Base-by-base conservation (phyloP, 2,329 filamentous ascomycete species). In the Cadophora sp. region DNA sequence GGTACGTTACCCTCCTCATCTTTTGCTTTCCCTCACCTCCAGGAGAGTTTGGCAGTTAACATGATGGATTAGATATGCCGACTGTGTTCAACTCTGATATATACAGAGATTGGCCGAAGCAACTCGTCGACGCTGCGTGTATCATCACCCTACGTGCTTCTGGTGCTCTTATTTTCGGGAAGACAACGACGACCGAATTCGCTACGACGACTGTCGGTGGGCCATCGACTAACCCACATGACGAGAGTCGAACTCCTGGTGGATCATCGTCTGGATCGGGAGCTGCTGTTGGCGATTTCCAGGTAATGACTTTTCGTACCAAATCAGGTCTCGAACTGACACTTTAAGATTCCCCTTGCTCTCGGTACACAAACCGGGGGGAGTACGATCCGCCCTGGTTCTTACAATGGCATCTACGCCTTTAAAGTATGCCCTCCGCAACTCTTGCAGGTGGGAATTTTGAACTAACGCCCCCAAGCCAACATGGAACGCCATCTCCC, bases 301-400 rank as follows among this genome's bases (percentile, higher is more conserved):
- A 92, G 70, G 84, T 72, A 68, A n/a, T 7, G 7, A 7, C 22
- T 37, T 16, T 16, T 24, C 40, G 27, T 8, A 11, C 16, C 22
- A 9, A 48, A 1, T 43, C 16, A 19, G 6, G 19, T 19, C 27
- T 7, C 46, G 24, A 27, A 24, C 11, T 46, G 46, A 60, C 24
- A 43, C 5, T 40, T 37, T 14, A 50, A 72, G 66, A 70, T 84
- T 0, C 87, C 89, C 0, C 73, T 92, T 12, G 84, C 80, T 0
- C 79, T 92, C 0, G 90, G 89, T 0, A 90, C 89, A 0, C 89
- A 92, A 74, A 92, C 89, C 0, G 87, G 85, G 1, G 90, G 90
- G 0, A 89, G 86, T 68, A 86, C 82, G 0, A 86, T 92, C 55
- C 84, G 89, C 0, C 90, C 90, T 0, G 89, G 81, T 0, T 87